Evolutionary conservation across 225 moss, liverwort and hornwort species (phyloP).

Genomic region (Straminergon stramineum): DNA sequence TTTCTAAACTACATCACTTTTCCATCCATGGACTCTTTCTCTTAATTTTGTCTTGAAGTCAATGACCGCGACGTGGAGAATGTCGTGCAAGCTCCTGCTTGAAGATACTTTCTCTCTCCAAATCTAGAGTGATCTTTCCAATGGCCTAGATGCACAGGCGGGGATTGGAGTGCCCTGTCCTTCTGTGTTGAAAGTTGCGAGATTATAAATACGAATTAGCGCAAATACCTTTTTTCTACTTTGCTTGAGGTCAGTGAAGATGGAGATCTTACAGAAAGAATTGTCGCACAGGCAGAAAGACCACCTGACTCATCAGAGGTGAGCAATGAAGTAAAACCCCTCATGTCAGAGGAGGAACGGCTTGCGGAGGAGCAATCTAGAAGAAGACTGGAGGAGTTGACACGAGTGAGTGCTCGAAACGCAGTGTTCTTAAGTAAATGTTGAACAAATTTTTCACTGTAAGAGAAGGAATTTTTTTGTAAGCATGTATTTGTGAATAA

Average conservation of each 20-base stretch:
- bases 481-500: neutral
- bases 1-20: neutral
- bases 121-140: neutral
- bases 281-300: conserved; percentile 69
- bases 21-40: neutral
- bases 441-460: neutral
- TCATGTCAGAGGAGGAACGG: conserved; percentile 44
- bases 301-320: conserved; percentile 25
- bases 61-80: neutral
- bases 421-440: neutral
- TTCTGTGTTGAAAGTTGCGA: neutral
- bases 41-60: neutral
- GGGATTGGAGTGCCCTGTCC: neutral
- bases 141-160: neutral
- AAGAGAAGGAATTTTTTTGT: neutral
- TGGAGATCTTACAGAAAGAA: conserved; percentile 37
- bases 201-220: neutral
- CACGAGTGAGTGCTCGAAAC: conserved; percentile 54
- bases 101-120: neutral
- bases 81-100: neutral
- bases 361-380: conserved; percentile 56
- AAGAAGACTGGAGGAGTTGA: conserved; percentile 72
- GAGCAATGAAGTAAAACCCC: conserved; percentile 19
- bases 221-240: neutral
- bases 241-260: conserved; percentile 16